Base-by-base conservation (phyloP, 2,329 filamentous ascomycete species). In the Aureobasidium namibiae region DNA sequence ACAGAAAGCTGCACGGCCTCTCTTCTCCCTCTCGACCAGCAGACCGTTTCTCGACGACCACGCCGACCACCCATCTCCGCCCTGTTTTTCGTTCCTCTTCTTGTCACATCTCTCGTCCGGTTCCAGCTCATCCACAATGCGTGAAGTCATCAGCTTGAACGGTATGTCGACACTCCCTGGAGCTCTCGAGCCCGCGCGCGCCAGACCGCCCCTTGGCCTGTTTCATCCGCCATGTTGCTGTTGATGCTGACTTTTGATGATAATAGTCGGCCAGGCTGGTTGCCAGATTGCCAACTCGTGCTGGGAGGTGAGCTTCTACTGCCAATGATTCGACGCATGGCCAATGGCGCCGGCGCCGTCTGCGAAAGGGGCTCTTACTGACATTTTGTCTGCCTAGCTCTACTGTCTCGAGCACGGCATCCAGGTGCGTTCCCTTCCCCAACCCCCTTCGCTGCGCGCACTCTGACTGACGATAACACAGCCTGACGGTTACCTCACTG, bases 391-490 rank as follows among this genome's bases (percentile, higher is more conserved):
- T 52, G 33, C 36, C 64, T 78, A 99, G 94, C 90, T 99, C 65
- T 99, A 99, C 86, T 99, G 94, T 81, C 90, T 99, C 73, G 94
- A 99, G 85, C 94, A 99, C 79, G 94, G 94, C 73, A 99, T 99
- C 71, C 89, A 96, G 88, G 92, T 96, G 86, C 67, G 86, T 76
- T 67, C 34, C 34, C 38, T 7, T 7, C 3, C n/a, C 36, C 34
- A 58, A 52, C 39, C 52, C 45, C 39, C 29, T 26, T 42, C 46
- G 18, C 42, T 6, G 42, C 36, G 48, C 53, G 36, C 50, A 36
- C 23, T 21, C 49, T 13, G 49, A 21, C 65, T 70, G 64, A 70
- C 65, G 59, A 29, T 1, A 31, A n/a, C 18, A 41, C 75, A 99
- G 92, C 92, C 94, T 70, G 94, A 99, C 85, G 94, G 94, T 76